These are phyloP conservation scores for Phyllosticta citriasiana DNA, from an alignment of 2,329 filamentous ascomycete species.

Conservation along the genomic window DNA sequence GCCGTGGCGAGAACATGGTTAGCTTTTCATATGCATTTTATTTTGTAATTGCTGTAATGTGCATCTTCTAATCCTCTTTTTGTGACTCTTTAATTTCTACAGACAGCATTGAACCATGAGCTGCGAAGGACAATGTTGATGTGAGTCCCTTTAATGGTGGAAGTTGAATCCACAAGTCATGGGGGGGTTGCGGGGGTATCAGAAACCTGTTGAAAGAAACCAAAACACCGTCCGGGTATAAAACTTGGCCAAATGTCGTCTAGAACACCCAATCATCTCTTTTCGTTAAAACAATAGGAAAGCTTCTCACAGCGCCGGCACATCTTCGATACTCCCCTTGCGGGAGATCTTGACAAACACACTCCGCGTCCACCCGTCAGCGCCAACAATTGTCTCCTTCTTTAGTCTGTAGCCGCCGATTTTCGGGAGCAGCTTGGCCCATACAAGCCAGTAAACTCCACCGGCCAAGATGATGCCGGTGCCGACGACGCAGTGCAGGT, in stretches of 20 bases:
- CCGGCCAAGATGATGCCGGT: slow-evolving; percentile 40
- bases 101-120: background rate
- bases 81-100: background rate
- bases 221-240: background rate
- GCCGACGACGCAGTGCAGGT: slow-evolving; percentile 44
- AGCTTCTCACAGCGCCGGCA: background rate
- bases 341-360: slow-evolving; percentile 21
- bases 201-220: background rate
- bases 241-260: background rate
- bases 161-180: background rate
- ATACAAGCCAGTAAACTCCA: slow-evolving; percentile 42
- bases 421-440: slow-evolving; percentile 40
- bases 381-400: slow-evolving; percentile 24
- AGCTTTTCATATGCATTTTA: too few relatives aligned
- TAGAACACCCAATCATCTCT: background rate
- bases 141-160: background rate
- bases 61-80: background rate
- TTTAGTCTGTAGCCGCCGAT: slow-evolving; percentile 28
- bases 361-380: slow-evolving; percentile 31
- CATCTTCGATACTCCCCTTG: background rate
- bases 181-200: background rate
- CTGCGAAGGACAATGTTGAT: background rate
- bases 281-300: background rate
- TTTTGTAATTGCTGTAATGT: background rate
- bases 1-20: too few relatives aligned